Conservation (phyloP, 2,329 filamentous ascomycete species). For the Verticillium longisporum region DNA sequence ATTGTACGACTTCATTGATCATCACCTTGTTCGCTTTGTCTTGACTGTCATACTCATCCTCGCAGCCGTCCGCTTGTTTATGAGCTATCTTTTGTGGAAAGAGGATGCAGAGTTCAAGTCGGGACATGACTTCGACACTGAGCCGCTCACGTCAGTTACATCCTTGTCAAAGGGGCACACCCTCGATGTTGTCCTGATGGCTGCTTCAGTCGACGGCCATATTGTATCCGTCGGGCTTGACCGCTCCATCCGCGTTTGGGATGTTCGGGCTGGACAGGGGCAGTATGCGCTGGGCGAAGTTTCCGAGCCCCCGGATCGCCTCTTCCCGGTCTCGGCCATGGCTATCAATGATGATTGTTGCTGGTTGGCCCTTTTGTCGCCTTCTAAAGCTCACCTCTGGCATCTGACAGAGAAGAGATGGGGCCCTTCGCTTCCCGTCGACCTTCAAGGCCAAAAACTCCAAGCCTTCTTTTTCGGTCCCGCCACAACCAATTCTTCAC, state of each 20-base stretch:
- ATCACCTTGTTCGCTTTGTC: constrained; percentile 52
- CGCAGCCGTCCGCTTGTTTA: constrained; percentile 60
- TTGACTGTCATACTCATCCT: constrained; percentile 56
- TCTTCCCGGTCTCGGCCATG: constrained; percentile 55
- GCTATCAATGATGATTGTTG: constrained; percentile 58
- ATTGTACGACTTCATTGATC: constrained; percentile 60
- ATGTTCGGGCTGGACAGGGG: constrained; percentile 38
- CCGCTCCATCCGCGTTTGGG: constrained; percentile 60
- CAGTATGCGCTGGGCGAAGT: constrained; percentile 35
- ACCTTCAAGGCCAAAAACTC: constrained; percentile 51
- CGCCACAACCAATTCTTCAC: constrained; percentile 24
- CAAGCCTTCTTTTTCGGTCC: constrained; percentile 58
- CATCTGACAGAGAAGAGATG: constrained; percentile 50
- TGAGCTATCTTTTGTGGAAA: constrained; percentile 68
- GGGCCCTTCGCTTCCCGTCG: constrained; percentile 46
- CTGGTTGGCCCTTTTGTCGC: constrained; percentile 61
- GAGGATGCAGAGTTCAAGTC: constrained; percentile 41
- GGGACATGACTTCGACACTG: constrained; percentile 37
- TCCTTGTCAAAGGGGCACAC: constrained; percentile 57
- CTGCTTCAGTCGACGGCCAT: constrained; percentile 55
- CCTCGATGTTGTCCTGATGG: constrained; percentile 62
- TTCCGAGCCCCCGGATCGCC: constrained; percentile 31
- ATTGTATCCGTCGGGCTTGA: constrained; percentile 67
- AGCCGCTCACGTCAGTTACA: constrained; percentile 50
- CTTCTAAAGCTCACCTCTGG: constrained; percentile 55